Conservation (phyloP, 2,329 filamentous ascomycete species). For the Shiraia sp. region DNA sequence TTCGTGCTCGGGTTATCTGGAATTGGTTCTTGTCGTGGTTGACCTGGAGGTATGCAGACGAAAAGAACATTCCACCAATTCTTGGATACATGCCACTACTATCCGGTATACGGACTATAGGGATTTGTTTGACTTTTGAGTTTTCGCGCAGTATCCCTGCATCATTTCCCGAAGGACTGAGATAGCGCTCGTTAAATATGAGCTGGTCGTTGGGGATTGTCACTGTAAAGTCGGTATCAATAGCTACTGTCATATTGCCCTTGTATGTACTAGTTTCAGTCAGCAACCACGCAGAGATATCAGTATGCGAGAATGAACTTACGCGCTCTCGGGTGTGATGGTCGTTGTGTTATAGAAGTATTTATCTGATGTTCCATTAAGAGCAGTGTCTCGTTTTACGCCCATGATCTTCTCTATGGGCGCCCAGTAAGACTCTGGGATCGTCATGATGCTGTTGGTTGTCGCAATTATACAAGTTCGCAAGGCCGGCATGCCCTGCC, state of each 20-base stretch:
- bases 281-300: background rate
- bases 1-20: conserved; percentile 4
- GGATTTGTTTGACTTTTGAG: conserved; percentile 2
- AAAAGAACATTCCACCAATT: conserved; percentile 13
- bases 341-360: conserved; percentile 7
- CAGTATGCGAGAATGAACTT: background rate
- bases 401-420: conserved; percentile 5
- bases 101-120: conserved; percentile 6
- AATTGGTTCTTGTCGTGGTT: conserved; percentile 12
- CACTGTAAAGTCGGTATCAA: conserved; percentile 2
- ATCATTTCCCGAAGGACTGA: background rate
- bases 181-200: conserved; percentile 8
- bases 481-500: background rate
- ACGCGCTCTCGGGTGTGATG: conserved; percentile 4
- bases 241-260: conserved; percentile 1
- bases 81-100: conserved; percentile 6
- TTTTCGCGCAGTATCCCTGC: background rate
- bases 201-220: conserved; percentile 10
- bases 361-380: conserved; percentile 3
- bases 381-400: background rate
- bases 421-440: conserved; percentile 7
- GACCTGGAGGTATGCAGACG: conserved; percentile 7
- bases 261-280: conserved; percentile 3
- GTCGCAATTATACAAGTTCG: conserved; percentile 8
- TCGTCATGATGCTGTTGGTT: conserved; percentile 6